These are phyloP conservation scores for Cercospora sojina DNA, from an alignment of 2,329 filamentous ascomycete genomes.

Conservation along the genomic window DNA sequence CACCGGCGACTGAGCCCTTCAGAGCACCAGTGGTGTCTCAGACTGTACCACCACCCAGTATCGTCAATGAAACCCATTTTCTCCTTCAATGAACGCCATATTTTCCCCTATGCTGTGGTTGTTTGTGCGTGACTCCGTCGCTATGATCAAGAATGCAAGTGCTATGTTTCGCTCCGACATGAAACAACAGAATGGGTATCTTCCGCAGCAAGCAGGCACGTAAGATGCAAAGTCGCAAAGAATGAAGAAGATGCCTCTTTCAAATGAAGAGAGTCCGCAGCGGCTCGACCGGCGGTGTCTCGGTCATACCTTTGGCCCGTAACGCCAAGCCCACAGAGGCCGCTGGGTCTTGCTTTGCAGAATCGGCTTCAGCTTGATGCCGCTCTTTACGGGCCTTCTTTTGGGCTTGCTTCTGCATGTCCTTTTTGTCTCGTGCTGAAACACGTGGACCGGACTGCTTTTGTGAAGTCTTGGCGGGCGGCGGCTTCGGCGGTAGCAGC, in stretches of 20 bases:
- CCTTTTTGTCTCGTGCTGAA: conserved; percentile 41
- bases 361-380: conserved; percentile 31
- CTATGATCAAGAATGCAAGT: conserved; percentile 20
- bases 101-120: conserved; percentile 10
- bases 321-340: conserved; percentile 33
- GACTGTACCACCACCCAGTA: conserved; percentile 3
- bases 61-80: conserved; percentile 5
- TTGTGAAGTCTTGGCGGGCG: conserved; percentile 36
- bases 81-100: conserved; percentile 4
- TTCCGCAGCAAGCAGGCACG: conserved; percentile 17
- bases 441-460: conserved; percentile 39
- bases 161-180: conserved; percentile 20
- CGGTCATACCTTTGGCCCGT: conserved; percentile 36
- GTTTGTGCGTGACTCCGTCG: conserved; percentile 11
- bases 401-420: conserved; percentile 44
- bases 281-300: conserved; percentile 40
- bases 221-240: conserved; percentile 12
- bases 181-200: conserved; percentile 22
- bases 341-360: conserved; percentile 22
- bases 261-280: conserved; percentile 42
- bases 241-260: conserved; percentile 20
- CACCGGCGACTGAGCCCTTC: conserved; percentile 30
- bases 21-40: conserved; percentile 27
- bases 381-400: conserved; percentile 45
- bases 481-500: conserved; percentile 38